Evolutionary conservation across 1,284 basidiomycete species (phyloP), one percentile per base, ranked within the genome.

Genomic region (Cryptococcus wingfieldii): DNA sequence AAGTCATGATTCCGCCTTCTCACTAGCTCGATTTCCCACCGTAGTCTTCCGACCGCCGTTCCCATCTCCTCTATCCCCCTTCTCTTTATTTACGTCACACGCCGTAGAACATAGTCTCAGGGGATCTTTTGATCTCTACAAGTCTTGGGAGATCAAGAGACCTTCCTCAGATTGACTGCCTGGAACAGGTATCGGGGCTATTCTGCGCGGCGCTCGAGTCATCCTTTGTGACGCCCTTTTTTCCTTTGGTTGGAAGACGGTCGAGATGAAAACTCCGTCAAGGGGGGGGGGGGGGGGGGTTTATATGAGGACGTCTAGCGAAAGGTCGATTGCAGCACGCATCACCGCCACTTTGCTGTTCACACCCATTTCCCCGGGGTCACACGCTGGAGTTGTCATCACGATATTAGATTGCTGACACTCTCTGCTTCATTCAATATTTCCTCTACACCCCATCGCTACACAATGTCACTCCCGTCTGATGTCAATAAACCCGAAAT

Each of bases 141-240:
- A 34, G 31, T 34, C 31, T 34, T 34, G 4, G 31, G 10, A 34
- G 7, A 34, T 34, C 31, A 8, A 34, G 5, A 34, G 31, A 34
- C 31, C 31, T 23, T 23, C 3, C 23, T 23, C 23, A 23, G 23
- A 23, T 23, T 23, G 23, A 23, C 23, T 10, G 31, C 31, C 31
- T 34, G 7, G 31, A 34, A 34, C 5, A 34, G 10, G 31, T 34
- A 10, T 34, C 5, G 31, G 23, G 31, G 31, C 31, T 34, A 5
- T 8, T 34, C 31, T 6, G 31, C 31, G 31, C 31, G 31, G 31
- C 10, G 31, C 31, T 34, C 10, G 31, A 10, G 31, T 34, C 96
- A 47, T 42, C 39, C 39, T 42, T 42, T 42, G 14, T 42, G 39
- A n/a, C 7, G 14, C 39, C 39, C 39, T 42, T 42, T 42, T 6